Percentiles rank a stretch among this genome's conserved stretches.
Conservation (phyloP, 2,329 filamentous ascomycete species). For the Sporothrix euskadiensis region DNA sequence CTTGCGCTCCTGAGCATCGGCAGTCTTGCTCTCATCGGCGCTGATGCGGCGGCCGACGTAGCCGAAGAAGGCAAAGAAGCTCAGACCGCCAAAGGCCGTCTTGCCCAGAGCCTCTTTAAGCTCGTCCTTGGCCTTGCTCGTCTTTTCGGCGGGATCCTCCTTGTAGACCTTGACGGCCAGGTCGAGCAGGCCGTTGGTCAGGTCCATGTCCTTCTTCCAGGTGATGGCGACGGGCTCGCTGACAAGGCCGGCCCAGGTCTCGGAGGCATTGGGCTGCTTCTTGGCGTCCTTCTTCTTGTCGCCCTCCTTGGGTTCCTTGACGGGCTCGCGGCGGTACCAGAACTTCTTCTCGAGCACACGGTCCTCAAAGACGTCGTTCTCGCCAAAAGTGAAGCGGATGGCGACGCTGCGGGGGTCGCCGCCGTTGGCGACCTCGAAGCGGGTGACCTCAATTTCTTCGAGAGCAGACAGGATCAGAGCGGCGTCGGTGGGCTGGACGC, state of each 20-base stretch:
- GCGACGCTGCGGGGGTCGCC: conserved; percentile 80
- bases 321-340: conserved; percentile 62
- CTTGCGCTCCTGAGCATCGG: conserved; percentile 58
- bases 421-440: conserved; percentile 68
- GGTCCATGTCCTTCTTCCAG: conserved; percentile 84
- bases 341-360: conserved; percentile 85
- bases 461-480: conserved; percentile 70
- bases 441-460: conserved; percentile 68
- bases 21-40: conserved; percentile 68
- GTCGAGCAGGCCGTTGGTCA: conserved; percentile 77
- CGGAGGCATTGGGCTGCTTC: background rate
- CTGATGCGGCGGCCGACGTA: conserved; percentile 70
- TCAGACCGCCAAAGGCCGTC: conserved; percentile 64
- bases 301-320: conserved; percentile 1
- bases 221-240: conserved; percentile 85
- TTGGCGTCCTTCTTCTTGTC: background rate
- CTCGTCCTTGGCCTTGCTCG: conserved; percentile 31
- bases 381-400: conserved; percentile 74
- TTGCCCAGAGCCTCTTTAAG: conserved; percentile 58
- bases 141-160: conserved; percentile 49
- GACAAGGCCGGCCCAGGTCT: conserved; percentile 70
- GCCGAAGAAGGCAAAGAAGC: conserved; percentile 90
- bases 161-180: conserved; percentile 70
- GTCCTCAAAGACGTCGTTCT: conserved; percentile 82
- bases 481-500: conserved; percentile 79